These are phyloP conservation scores for Pilaira anomala DNA, from an alignment of 192 early-diverging fungal genomes.

Conservation along the genomic window DNA sequence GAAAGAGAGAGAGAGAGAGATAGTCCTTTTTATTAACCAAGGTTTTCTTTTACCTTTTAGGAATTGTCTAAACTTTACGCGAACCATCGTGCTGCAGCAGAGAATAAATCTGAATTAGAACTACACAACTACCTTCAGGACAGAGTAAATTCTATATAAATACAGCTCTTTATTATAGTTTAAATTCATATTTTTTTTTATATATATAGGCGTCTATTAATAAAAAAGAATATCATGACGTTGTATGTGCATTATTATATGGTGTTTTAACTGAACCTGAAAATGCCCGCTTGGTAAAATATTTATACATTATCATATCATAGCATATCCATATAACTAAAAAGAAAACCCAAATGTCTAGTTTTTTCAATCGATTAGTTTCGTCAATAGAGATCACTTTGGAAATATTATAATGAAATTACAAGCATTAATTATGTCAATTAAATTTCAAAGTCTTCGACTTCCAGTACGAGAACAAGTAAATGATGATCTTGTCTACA, in stretches of 20 bases:
- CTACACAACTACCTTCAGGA: slow-evolving; percentile 61
- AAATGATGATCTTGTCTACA: neutral
- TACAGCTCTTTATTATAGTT: neutral
- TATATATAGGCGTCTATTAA: slow-evolving; percentile 16
- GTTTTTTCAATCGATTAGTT: slow-evolving; percentile 55
- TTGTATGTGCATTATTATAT: slow-evolving; percentile 59
- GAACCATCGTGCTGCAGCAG: slow-evolving; percentile 9
- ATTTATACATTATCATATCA: neutral
- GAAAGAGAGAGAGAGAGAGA: too few species aligned
- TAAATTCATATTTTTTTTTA: neutral
- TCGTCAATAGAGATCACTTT: slow-evolving; percentile 65
- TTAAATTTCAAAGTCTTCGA: slow-evolving; percentile 38
- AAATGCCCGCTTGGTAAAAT: slow-evolving; percentile 36
- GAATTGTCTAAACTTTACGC: slow-evolving; percentile 24
- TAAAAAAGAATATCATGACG: slow-evolving; percentile 21
- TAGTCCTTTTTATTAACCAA: too few species aligned
- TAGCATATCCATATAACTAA: neutral
- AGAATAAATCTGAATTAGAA: slow-evolving; percentile 49
- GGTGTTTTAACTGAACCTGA: slow-evolving; percentile 49
- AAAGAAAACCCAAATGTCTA: slow-evolving; percentile 18
- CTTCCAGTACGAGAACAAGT: slow-evolving; percentile 41
- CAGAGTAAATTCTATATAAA: slow-evolving; percentile 45
- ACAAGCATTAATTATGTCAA: slow-evolving; percentile 31
- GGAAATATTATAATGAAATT: slow-evolving; percentile 39
- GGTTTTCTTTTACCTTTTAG: slow-evolving; percentile 7